Conservation (phyloP, 1,284 basidiomycete genomes). For the Kalmanozyma brasiliensis region DNA sequence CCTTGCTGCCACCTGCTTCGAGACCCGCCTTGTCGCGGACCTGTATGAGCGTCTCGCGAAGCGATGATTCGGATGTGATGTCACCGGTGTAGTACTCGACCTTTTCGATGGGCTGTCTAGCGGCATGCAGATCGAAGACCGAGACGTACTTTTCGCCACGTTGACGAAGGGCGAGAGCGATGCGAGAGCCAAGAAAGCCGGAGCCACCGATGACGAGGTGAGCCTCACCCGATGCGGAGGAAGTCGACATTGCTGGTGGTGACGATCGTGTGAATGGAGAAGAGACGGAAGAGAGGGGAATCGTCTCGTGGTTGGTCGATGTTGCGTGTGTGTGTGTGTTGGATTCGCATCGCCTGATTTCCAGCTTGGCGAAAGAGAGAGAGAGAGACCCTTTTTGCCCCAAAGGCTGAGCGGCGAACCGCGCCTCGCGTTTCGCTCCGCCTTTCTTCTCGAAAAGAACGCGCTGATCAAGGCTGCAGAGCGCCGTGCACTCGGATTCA, state of each 20-base stretch:
- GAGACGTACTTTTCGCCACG: conserved; percentile 64
- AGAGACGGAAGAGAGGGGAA: neutral
- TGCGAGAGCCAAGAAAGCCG: conserved; percentile 65
- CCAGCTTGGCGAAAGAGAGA: neutral
- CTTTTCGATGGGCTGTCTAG: conserved; percentile 50
- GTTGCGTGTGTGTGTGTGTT: conserved; percentile 9
- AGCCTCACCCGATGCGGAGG: conserved; percentile 59
- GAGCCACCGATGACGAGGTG: conserved; percentile 66
- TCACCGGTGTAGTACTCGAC: conserved; percentile 63
- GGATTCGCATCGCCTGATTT: conserved; percentile 14
- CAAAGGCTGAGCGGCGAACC: neutral
- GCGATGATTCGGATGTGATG: conserved; percentile 54
- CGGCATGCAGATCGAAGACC: conserved; percentile 58
- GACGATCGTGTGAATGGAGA: neutral
- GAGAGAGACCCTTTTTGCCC: neutral
- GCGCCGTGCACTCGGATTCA: neutral
- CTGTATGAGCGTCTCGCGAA: conserved; percentile 44
- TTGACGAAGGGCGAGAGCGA: conserved; percentile 59
- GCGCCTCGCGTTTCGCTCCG: conserved; percentile 6
- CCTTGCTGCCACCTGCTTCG: conserved; percentile 32
- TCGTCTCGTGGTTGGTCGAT: neutral
- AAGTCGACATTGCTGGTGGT: conserved; percentile 53
- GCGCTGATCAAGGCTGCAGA: neutral
- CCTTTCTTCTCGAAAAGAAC: neutral
- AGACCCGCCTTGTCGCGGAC: conserved; percentile 42